Evolutionary conservation across 2,329 filamentous ascomycete species (phyloP), one percentile per base, ranked within the genome.

Genomic region (Plenodomus lindquistii): DNA sequence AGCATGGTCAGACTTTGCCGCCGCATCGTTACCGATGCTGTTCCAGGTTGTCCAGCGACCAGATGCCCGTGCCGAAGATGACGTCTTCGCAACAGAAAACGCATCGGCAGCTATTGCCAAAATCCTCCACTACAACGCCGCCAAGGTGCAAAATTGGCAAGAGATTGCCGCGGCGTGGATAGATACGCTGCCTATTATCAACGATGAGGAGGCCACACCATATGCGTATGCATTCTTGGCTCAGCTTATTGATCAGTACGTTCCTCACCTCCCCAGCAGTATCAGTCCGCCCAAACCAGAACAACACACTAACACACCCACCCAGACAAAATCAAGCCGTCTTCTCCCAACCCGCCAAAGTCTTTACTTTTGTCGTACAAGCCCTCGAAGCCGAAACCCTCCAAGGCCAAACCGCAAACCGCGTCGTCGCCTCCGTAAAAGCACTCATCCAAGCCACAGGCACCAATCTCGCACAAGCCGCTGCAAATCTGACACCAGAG

Each of bases 51-150:
- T 87, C 5, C 86, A 89, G 66, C 81, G 93, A 46, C 84, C 88
- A 2, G 88, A 96, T 57, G 87, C 93, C 4, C 85, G 94, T 56
- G 86, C 84, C 40, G 94, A 97, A 55, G 94, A 97, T 62, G 92
- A 97, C 63, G 88, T 96, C 2, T 99, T 96, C 69, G 94, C 94
- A 2, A 97, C 94, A 1, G 94, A 99, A 76, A 99, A 99, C 69
- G 93, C 93, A 6, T 97, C 91, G 61, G 93, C 94, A 36, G 91
- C 91, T 59, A 94, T 99, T 66, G 94, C 94, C 29, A 99, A 99
- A 81, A 93, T 99, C 44, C 79, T 99, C 57, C 91, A 96, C 70
- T 97, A 87, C 77, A 97, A 96, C 73, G 78, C 85, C 19, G 80
- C 80, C 59, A 89, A 88, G 68, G 86, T 99, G 16, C 79, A 79